Conservation (phyloP, 192 early-diverging fungal species). For the Coemansia sp. region DNA sequence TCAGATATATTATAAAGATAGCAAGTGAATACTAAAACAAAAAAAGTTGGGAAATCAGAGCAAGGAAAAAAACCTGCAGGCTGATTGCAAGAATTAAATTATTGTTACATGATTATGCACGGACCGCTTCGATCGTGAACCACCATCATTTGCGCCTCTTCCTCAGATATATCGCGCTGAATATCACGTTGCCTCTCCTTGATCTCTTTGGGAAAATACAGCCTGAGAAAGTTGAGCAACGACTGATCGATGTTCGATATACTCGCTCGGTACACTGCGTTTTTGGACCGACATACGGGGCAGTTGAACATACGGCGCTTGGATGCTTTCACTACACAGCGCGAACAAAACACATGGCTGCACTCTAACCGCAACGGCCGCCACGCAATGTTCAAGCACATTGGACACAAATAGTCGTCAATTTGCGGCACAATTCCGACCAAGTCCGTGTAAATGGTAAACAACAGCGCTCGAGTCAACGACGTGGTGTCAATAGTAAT, state of each 20-base stretch:
- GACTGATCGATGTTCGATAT: constrained; percentile 62
- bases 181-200: constrained; percentile 68
- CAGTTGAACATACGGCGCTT: constrained; percentile 64
- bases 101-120: constrained; percentile 39
- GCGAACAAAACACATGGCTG: constrained; percentile 75
- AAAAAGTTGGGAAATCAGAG: background rate
- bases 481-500: constrained; percentile 33
- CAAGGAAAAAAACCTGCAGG: background rate
- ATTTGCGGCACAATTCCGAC: constrained; percentile 76
- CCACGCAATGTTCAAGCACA: constrained; percentile 75
- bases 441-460: constrained; percentile 63
- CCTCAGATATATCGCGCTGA: constrained; percentile 61
- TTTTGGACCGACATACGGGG: constrained; percentile 67
- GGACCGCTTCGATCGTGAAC: constrained; percentile 35
- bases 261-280: constrained; percentile 62
- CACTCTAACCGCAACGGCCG: constrained; percentile 76
- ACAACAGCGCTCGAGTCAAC: constrained; percentile 60
- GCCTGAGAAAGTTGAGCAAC: constrained; percentile 68
- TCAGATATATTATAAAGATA: background rate
- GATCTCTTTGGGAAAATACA: constrained; percentile 79
- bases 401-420: constrained; percentile 79
- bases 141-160: constrained; percentile 62
- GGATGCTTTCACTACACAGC: constrained; percentile 77
- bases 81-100: background rate
- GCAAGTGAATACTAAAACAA: background rate